These are phyloP conservation scores for Hymenoscyphus fructigenus DNA, from an alignment of 2,329 filamentous ascomycete species.

Conservation along the genomic window DNA sequence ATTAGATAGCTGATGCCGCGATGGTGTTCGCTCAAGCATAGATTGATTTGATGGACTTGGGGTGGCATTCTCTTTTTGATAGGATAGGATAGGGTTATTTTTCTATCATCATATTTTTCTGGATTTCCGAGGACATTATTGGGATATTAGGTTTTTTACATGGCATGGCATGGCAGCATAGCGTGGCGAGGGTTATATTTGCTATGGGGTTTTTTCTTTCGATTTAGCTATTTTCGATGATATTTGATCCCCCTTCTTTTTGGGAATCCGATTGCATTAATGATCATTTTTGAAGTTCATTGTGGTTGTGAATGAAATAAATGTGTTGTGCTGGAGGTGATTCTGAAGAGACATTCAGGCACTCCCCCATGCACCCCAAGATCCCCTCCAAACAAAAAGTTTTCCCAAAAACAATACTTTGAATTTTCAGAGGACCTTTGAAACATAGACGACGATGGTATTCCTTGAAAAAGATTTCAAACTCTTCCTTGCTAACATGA, in stretches of 20 bases:
- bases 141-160: background rate
- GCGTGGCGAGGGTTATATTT: background rate
- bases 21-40: background rate
- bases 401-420: too few relatives aligned
- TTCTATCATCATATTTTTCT: background rate
- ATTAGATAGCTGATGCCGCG: background rate
- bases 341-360: background rate
- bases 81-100: background rate
- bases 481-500: too few relatives aligned
- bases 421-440: too few relatives aligned
- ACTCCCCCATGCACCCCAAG: too few relatives aligned
- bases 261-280: background rate
- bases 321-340: background rate
- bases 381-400: too few relatives aligned
- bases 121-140: background rate
- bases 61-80: background rate
- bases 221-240: background rate
- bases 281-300: background rate
- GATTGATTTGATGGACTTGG: conserved; percentile 3
- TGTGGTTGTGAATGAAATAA: background rate
- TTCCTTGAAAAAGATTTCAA: too few relatives aligned
- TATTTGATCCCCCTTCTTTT: background rate
- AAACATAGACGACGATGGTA: too few relatives aligned
- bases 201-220: background rate
- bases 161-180: background rate